These are phyloP conservation scores for Neurospora discreta DNA, from an alignment of 495 filamentous ascomycete genomes.

Conservation along the genomic window DNA sequence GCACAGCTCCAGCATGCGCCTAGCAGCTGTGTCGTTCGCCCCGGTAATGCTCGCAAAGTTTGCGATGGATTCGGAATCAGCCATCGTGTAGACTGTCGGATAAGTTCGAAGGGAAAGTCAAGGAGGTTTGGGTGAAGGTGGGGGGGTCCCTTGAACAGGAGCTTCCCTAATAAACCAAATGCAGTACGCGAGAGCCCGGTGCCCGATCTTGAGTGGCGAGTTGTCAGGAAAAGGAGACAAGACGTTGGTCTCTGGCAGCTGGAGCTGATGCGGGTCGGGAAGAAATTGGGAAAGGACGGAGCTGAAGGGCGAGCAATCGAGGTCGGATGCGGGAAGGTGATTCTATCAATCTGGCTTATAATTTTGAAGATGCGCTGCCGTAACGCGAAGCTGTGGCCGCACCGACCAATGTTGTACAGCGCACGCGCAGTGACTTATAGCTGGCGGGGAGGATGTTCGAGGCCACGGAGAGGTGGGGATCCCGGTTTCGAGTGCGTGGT, in stretches of 20 bases:
- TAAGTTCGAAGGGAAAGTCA: background rate
- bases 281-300: background rate
- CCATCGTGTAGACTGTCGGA: conserved; percentile 44
- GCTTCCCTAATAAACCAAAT: background rate
- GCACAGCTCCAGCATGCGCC: conserved; percentile 69
- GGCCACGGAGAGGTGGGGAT: background rate
- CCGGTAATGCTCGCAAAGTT: conserved; percentile 63
- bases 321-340: background rate
- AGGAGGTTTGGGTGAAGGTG: background rate
- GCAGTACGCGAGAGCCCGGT: background rate
- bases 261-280: background rate
- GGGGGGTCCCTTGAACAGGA: background rate
- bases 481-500: background rate
- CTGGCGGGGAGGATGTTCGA: background rate
- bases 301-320: background rate
- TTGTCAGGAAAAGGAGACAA: background rate
- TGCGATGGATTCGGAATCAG: conserved; percentile 40
- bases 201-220: background rate
- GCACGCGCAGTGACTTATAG: background rate
- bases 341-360: background rate
- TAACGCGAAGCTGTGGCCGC: background rate
- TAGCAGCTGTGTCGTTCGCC: conserved; percentile 47
- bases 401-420: background rate
- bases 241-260: background rate
- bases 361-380: background rate